These are phyloP conservation scores for Populus davidiana DNA, from an alignment of 345 rosid genomes.

Conservation along the genomic window DNA sequence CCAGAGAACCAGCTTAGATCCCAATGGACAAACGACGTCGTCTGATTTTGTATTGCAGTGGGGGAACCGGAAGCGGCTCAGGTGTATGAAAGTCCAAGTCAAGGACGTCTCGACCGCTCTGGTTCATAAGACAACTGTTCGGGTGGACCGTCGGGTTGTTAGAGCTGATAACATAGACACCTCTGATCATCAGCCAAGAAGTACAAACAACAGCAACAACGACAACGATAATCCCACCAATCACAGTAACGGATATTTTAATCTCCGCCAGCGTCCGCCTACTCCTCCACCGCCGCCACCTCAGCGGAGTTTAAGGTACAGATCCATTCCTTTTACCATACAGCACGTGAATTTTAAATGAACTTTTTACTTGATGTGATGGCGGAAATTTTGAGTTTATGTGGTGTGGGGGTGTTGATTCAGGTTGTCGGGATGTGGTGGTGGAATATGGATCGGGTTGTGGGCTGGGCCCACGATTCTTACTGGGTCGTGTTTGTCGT, in stretches of 20 bases:
- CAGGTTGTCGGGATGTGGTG: background rate
- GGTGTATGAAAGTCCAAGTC: slow-evolving; percentile 68
- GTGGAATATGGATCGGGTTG: background rate
- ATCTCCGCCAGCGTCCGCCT: slow-evolving; percentile 55
- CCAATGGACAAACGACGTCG: slow-evolving; percentile 32
- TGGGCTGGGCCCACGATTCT: background rate
- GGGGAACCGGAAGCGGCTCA: slow-evolving; percentile 69
- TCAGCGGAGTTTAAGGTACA: slow-evolving; percentile 63
- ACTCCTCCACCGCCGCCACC: slow-evolving; percentile 43
- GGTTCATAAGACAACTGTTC: slow-evolving; percentile 45
- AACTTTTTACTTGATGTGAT: background rate
- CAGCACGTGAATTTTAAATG: background rate
- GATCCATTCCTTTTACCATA: background rate
- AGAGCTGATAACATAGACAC: slow-evolving; percentile 39
- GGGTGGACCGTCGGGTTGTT: slow-evolving; percentile 50
- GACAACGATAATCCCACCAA: background rate
- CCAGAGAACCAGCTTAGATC: slow-evolving; percentile 36
- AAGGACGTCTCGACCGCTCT: slow-evolving; percentile 44
- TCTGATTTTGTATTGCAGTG: slow-evolving; percentile 64
- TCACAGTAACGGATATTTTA: slow-evolving; percentile 35
- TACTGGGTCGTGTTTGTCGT: background rate
- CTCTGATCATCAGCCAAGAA: slow-evolving; percentile 20
- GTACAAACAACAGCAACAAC: slow-evolving; percentile 2
- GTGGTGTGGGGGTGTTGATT: background rate
- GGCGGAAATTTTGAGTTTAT: background rate